Evolutionary conservation across 768 basidiomycete species (phyloP).

Genomic region (Roridomyces roridus): DNA sequence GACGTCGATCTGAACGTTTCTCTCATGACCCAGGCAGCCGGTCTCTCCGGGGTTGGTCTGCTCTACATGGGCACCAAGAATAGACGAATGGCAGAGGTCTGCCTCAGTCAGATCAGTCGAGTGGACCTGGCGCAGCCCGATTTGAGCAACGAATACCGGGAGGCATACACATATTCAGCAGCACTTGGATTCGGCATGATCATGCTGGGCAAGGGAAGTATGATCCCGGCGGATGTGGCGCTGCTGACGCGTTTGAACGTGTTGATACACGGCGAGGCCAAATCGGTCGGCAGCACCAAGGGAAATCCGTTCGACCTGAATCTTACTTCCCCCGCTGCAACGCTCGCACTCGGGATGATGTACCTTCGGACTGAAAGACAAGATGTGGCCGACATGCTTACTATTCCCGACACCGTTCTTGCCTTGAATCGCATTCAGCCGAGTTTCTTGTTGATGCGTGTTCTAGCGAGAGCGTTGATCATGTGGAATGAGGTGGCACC

Average conservation of each 20-base stretch:
- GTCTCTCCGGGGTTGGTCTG: conserved; percentile 85
- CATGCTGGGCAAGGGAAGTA: conserved; percentile 88
- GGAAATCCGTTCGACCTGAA: conserved; percentile 77
- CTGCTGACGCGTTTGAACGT: conserved; percentile 71
- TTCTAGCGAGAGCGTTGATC: conserved; percentile 78
- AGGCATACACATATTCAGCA: conserved; percentile 89
- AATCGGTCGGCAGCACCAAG: conserved; percentile 42
- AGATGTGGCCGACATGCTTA: conserved; percentile 87
- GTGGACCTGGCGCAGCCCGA: conserved; percentile 82
- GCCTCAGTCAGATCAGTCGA: conserved; percentile 83
- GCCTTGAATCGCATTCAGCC: conserved; percentile 88
- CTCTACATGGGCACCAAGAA: conserved; percentile 90
- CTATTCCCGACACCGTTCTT: conserved; percentile 80
- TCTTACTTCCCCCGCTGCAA: conserved; percentile 90
- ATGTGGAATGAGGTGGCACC: conserved; percentile 85
- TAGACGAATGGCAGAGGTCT: conserved; percentile 91
- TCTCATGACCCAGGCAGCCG: conserved; percentile 88
- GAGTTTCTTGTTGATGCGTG: conserved; percentile 83
- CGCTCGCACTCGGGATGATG: conserved; percentile 91
- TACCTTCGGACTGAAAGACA: conserved; percentile 84
- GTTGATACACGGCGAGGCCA: conserved; percentile 79
- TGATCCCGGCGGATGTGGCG: conserved; percentile 77
- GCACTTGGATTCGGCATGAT: conserved; percentile 95
- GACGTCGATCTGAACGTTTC: conserved; percentile 90
- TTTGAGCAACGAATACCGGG: conserved; percentile 86